Base-by-base conservation (phyloP, 2,329 filamentous ascomycete species). In the Talaromyces sp. region DNA sequence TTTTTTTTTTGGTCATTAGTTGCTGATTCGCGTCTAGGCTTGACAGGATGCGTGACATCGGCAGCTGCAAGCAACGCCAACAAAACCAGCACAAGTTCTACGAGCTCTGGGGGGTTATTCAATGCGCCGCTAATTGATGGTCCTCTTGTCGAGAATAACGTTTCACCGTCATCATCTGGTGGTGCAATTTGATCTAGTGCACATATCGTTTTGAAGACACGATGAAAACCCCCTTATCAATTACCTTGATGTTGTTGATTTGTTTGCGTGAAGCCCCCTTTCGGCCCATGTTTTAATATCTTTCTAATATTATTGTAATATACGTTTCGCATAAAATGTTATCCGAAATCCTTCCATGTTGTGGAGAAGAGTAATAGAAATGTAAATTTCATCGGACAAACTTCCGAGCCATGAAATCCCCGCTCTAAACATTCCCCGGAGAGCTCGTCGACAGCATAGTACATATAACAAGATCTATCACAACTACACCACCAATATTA, bases 1-100 rank as follows among this genome's bases (percentile, higher is more conserved):
- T 33, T 23, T 23, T 23, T 33, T 33, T 33, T 9, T 33, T 7
- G 7, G 16, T 6, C 7, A 47, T 47, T 23, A 1, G 18, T 47
- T 27, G 10, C 18, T 23, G 44, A 47, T 27, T 10, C 18, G 7
- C 23, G 3, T 10, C 23, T 23, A 60, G 58, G 58, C 33, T 47
- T 60, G 36, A 56, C 52, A 1, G 28, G 28, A 3, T 60, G 58
- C 27, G 58, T 56, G 14, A 60, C 58, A 16, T 56, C 58, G 7
- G 58, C 58, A 5, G 51, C 58, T 16, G 58, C 58, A n/a, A 60
- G 58, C 31, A 60, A 56, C 36, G 52, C 23, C 18, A 60, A 60
- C 40, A 34, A 33, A 1, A 56, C 58, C 12, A 60, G 58, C 56
- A 60, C 58, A 12, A 60, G 28, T 50, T 55, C 58, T 3, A n/a